phyloP scores from a whole-genome alignment of 805 yeast genomes.

The Priceomyces fermenticarens region DNA sequence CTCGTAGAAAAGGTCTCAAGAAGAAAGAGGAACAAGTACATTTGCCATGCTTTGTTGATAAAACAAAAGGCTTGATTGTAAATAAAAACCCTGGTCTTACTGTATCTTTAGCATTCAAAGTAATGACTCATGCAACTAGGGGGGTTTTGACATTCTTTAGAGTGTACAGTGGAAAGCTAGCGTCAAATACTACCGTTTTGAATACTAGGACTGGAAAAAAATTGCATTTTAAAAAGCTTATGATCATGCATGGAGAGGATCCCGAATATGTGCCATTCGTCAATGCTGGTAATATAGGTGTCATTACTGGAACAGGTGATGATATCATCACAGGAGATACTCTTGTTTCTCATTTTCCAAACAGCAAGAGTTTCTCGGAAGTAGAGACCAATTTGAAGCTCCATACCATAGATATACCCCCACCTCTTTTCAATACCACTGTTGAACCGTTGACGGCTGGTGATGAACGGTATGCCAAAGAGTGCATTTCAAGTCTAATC shows the following conservation, averaged over 20 bases:
- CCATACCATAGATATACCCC: conserved; percentile 81
- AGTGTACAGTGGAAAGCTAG: conserved; percentile 79
- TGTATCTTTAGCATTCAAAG: conserved; percentile 88
- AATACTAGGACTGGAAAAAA: conserved; percentile 70
- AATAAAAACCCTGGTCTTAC: conserved; percentile 59
- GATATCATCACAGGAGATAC: conserved; percentile 90
- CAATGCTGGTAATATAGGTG: conserved; percentile 85
- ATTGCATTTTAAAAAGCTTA: conserved; percentile 63
- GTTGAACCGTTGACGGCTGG: conserved; percentile 83
- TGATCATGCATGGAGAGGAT: conserved; percentile 84
- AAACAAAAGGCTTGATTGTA: conserved; percentile 46
- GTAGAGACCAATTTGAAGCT: conserved; percentile 46
- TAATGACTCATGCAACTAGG: conserved; percentile 76
- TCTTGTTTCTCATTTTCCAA: conserved; percentile 55
- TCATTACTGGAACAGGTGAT: conserved; percentile 66
- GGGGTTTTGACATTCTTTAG: conserved; percentile 84
- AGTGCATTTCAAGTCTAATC: conserved; percentile 61
- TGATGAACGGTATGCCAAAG: conserved; percentile 70
- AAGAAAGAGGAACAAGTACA: conserved; percentile 13
- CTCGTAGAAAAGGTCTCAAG: conserved; percentile 13
- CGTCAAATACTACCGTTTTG: conserved; percentile 56
- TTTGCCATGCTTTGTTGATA: conserved; percentile 33
- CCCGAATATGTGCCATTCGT: conserved; percentile 69
- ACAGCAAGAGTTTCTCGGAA: conserved; percentile 44
- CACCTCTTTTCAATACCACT: conserved; percentile 86